Evolutionary conservation across 2,329 filamentous ascomycete species (phyloP).

Genomic region (Fusarium algeriense): DNA sequence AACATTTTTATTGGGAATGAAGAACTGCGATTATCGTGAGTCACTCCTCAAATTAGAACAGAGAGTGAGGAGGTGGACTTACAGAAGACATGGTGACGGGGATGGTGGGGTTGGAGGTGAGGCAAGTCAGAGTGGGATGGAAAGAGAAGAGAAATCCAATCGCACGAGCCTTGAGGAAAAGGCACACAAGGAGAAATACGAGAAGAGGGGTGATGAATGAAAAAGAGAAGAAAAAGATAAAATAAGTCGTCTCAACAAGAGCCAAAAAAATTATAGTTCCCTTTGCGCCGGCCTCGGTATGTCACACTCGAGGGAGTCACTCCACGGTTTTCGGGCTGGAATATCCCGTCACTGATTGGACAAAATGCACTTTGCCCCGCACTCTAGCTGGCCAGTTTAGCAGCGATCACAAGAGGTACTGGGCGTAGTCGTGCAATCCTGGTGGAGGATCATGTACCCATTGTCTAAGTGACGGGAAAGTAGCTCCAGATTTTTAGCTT

Average conservation of each 20-base stretch:
- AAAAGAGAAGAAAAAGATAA: conserved; percentile 10
- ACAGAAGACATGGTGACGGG: conserved; percentile 46
- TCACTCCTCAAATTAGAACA: conserved; percentile 42
- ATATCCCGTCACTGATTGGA: conserved; percentile 44
- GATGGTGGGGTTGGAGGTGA: conserved; percentile 26
- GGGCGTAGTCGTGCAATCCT: conserved; percentile 5
- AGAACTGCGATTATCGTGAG: conserved; percentile 64
- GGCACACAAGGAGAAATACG: not conserved
- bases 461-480: conserved; percentile 5
- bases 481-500: conserved; percentile 23
- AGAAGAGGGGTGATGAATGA: not conserved
- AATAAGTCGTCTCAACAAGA: conserved; percentile 1
- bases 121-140: conserved; percentile 8
- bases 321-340: conserved; percentile 36
- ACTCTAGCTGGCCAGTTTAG: conserved; percentile 29
- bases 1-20: conserved; percentile 82
- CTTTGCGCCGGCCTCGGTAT: conserved; percentile 47
- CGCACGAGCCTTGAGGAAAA: not conserved
- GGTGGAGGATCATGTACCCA: conserved; percentile 23
- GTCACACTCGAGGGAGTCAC: conserved; percentile 38
- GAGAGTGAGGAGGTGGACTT: conserved; percentile 34
- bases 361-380: conserved; percentile 13
- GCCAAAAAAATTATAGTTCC: conserved; percentile 16
- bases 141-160: conserved; percentile 11
- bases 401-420: conserved; percentile 22